These are phyloP conservation scores for Aspergillus panamensis DNA, from an alignment of 495 filamentous ascomycete species.

Conservation along the genomic window DNA sequence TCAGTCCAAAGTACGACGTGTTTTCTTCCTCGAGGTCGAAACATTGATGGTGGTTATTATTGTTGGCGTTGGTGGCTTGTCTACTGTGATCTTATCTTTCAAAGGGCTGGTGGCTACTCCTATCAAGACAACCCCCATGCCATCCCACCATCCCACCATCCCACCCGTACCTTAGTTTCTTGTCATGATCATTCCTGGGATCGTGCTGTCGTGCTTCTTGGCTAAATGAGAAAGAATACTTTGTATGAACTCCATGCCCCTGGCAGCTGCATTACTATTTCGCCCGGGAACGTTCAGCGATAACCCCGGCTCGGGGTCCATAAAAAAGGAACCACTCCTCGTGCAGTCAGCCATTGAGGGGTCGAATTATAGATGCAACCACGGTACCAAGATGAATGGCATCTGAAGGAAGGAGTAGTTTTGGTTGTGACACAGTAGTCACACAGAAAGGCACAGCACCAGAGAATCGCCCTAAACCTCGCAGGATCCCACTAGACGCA, in stretches of 20 bases:
- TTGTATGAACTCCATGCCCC: too few relatives aligned
- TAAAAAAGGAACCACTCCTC: background rate
- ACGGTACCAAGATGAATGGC: background rate
- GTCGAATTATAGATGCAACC: background rate
- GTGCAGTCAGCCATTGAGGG: background rate
- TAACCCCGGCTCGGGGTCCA: background rate
- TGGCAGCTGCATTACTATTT: too few relatives aligned
- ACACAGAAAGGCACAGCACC: background rate
- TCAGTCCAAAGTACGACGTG: background rate
- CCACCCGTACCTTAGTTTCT: too few relatives aligned
- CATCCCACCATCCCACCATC: too few relatives aligned
- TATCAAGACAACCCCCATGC: too few relatives aligned
- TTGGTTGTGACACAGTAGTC: background rate
- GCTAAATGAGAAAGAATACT: too few relatives aligned
- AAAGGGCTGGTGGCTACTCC: too few relatives aligned
- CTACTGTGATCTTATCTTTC: too few relatives aligned
- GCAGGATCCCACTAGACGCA: conserved; percentile 9
- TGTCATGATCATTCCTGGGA: too few relatives aligned
- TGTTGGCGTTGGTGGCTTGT: too few relatives aligned
- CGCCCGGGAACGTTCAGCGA: too few relatives aligned
- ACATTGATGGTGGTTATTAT: background rate
- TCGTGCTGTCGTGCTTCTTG: too few relatives aligned
- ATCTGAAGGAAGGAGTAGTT: background rate
- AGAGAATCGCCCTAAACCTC: conserved; percentile 2
- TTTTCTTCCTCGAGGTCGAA: background rate